Percentiles rank a stretch among this genome's conserved stretches.
phyloP scores from a whole-genome alignment of 106 monocot species.

The Acorus calamus region DNA sequence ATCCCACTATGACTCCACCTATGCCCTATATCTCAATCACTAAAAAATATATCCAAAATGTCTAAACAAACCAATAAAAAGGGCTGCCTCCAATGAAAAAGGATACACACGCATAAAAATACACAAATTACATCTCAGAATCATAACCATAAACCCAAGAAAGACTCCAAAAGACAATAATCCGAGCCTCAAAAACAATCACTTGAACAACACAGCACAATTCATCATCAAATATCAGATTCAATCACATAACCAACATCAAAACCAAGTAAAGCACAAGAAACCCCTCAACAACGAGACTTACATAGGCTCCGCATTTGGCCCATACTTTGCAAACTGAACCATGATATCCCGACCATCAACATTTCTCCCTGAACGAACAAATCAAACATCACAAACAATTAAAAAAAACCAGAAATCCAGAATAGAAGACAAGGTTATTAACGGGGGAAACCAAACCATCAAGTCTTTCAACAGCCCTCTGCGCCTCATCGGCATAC shows the following conservation, averaged over 20 bases:
- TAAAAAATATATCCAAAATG: too few relatives aligned
- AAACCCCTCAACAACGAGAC: neutral
- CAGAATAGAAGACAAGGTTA: neutral
- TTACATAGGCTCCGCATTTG: constrained; percentile 89
- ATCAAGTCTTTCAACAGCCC: constrained; percentile 84
- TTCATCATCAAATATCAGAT: too few relatives aligned
- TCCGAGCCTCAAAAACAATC: too few relatives aligned
- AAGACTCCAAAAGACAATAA: too few relatives aligned
- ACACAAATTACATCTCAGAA: too few relatives aligned
- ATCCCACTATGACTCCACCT: too few relatives aligned
- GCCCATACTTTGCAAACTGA: constrained; percentile 95
- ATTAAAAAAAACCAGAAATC: neutral
- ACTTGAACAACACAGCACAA: too few relatives aligned
- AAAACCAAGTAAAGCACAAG: neutral
- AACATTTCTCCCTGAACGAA: constrained; percentile 54
- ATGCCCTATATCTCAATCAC: too few relatives aligned
- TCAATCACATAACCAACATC: neutral
- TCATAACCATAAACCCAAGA: too few relatives aligned
- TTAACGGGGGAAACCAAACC: constrained; percentile 14
- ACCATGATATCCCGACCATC: constrained; percentile 89
- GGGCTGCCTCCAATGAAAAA: too few relatives aligned
- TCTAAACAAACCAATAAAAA: too few relatives aligned
- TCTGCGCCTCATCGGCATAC: constrained; percentile 82
- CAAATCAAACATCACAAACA: neutral
- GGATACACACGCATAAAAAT: too few relatives aligned